A percentile compares a stretch with the other conserved stretches of the same genome.
Evolutionary conservation across 2,329 filamentous ascomycete genomes (phyloP).

Genomic region (Lachnellula hyalina): DNA sequence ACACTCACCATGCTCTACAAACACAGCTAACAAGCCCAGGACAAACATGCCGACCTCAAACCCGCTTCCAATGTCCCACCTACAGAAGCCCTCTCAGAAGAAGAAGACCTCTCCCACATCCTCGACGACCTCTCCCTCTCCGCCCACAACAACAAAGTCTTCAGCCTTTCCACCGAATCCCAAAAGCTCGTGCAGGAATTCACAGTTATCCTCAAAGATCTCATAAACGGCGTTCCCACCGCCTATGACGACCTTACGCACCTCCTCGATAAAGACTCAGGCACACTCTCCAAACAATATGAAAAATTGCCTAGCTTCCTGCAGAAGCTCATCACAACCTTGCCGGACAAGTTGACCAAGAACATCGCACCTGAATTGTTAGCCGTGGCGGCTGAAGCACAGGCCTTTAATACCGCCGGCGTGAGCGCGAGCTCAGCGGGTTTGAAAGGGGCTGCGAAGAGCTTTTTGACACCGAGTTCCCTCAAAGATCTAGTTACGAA

Average conservation of each 20-base stretch:
- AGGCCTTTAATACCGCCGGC: constrained; percentile 30
- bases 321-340: constrained; percentile 77
- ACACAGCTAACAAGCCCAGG: constrained; percentile 23
- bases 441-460: constrained; percentile 55
- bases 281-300: constrained; percentile 53
- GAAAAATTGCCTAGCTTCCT: constrained; percentile 70
- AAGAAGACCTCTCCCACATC: constrained; percentile 69
- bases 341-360: constrained; percentile 76
- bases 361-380: constrained; percentile 76
- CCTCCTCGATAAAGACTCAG: constrained; percentile 52
- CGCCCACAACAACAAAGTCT: constrained; percentile 78
- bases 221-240: constrained; percentile 87
- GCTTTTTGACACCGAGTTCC: constrained; percentile 64
- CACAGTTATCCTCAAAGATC: constrained; percentile 84
- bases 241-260: constrained; percentile 80
- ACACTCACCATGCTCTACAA: neutral
- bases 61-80: constrained; percentile 34
- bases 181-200: constrained; percentile 78
- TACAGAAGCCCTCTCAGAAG: constrained; percentile 45
- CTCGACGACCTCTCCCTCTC: constrained; percentile 81
- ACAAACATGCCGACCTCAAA: constrained; percentile 31
- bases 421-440: constrained; percentile 22
- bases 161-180: constrained; percentile 79
- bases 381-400: constrained; percentile 71
- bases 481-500: constrained; percentile 78